phyloP scores from a whole-genome alignment of 1,284 basidiomycete species.

The Xerocomus nothofagi region DNA sequence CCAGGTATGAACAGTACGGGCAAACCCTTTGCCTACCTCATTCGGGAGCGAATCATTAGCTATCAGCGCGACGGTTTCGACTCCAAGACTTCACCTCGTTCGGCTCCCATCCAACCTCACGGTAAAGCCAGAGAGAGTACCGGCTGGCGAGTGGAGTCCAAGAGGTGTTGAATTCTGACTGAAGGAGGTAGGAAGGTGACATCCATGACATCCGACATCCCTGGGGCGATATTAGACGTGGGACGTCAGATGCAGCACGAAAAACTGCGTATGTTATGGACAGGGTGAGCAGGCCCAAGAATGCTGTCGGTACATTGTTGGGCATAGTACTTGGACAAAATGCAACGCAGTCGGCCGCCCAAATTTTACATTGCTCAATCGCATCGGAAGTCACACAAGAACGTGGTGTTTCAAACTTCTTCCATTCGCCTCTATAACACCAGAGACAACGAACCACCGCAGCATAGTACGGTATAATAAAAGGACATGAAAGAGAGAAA shows the following conservation, averaged over 20 bases:
- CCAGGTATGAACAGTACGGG: conserved; percentile 97
- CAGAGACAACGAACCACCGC: conserved; percentile 33
- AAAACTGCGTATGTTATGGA: conserved; percentile 38
- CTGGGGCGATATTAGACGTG: conserved; percentile 63
- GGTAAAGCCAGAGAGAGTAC: conserved; percentile 89
- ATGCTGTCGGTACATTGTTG: conserved; percentile 3
- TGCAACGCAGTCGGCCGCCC: too few relatives aligned
- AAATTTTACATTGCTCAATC: too few relatives aligned
- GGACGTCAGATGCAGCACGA: conserved; percentile 41
- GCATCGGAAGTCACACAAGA: not conserved
- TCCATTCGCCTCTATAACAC: conserved; percentile 36
- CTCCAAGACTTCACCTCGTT: conserved; percentile 48
- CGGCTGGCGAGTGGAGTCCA: conserved; percentile 71
- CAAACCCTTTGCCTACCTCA: conserved; percentile 40
- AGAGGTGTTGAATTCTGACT: conserved; percentile 56
- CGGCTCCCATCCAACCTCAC: conserved; percentile 84
- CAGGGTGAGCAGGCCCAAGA: conserved; percentile 31
- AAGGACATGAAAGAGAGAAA: conserved; percentile 28
- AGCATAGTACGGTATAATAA: conserved; percentile 40
- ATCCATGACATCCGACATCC: conserved; percentile 98
- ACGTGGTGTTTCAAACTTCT: conserved; percentile 27
- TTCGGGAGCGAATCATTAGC: conserved; percentile 7
- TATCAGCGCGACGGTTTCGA: not conserved
- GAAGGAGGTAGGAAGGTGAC: conserved; percentile 86
- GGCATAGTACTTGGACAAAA: conserved; percentile 14